Conservation (phyloP, 2,329 filamentous ascomycete species). For the Paraphaeosphaeria minitans region DNA sequence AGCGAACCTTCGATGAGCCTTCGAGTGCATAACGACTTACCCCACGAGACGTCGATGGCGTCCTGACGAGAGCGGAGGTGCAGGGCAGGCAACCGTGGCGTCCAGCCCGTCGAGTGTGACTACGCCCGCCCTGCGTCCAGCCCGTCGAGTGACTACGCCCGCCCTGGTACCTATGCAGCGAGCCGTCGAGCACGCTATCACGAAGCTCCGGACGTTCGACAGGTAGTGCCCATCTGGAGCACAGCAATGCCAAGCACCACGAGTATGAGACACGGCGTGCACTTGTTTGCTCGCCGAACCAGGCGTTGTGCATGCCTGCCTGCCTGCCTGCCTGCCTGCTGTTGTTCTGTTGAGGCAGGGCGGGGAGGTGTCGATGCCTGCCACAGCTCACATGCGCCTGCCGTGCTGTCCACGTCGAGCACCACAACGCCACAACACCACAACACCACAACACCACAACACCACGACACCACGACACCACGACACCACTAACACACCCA, state of each 20-base stretch:
- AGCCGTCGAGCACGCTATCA: not conserved
- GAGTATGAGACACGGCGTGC: constrained; percentile 2
- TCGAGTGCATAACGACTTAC: not conserved
- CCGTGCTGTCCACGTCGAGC: not conserved
- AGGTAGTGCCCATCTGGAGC: not conserved
- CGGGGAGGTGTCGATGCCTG: not conserved
- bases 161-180: not conserved
- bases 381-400: not conserved
- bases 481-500: too few relatives aligned
- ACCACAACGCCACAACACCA: not conserved
- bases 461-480: too few relatives aligned
- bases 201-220: not conserved
- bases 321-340: not conserved
- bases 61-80: not conserved
- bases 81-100: not conserved
- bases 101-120: not conserved
- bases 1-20: constrained; percentile 1
- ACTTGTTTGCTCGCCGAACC: not conserved
- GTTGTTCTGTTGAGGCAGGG: not conserved
- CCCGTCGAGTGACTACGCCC: not conserved
- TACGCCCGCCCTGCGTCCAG: not conserved
- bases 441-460: too few relatives aligned
- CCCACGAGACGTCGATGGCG: not conserved
- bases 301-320: not conserved
- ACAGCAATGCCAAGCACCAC: not conserved